Evolutionary conservation across 129 eudicot species (phyloP), one percentile per base, ranked within the genome.

Genomic region (Tanacetum coccineum): DNA sequence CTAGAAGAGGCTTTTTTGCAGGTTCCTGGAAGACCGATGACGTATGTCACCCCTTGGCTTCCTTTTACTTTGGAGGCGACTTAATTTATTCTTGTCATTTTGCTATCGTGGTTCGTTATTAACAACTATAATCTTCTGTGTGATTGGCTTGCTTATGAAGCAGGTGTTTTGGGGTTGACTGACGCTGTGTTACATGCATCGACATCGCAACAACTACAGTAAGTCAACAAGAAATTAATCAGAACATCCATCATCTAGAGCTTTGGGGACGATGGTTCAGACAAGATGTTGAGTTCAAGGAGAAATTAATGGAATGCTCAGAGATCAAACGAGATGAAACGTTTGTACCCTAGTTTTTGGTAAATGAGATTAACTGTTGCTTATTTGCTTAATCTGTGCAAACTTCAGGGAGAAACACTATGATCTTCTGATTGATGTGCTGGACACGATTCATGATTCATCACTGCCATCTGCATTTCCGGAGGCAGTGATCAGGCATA

Each of bases 31-130:
- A 32, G 10, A n/a, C 20, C 11, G 1, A 20, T 51, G 87, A 84
- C 47, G 39, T 53, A 73, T 90, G 56, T 70, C 85, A 19, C 87
- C 91, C 1, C 7, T 64, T 39, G 72, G 85, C 66, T 90, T 86
- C 70, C 21, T 86, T 36, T 86, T 86, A 76, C 79, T 90, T 57
- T 81, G 15, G 95, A 90, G n/a, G 66, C 79, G 83, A 1, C 80
- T 90, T 61, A 26, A n/a, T n/a, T n/a, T 84, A 51, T 49, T 90
- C 12, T 64, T 83, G 60, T 81, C 65, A 14, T 78, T 76, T 69
- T 68, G 65, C 64, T 62, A 32, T 15, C 61, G 15, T 1, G 82
- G 85, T 15, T 13, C 51, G 71, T 80, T 40, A n/a, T 74, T 80
- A 61, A 78, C 83, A 4, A 72, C 87, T 55, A 73, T n/a, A 72